Conservation (phyloP, 345 rosid genomes). For the Schrenkiella parvula region DNA sequence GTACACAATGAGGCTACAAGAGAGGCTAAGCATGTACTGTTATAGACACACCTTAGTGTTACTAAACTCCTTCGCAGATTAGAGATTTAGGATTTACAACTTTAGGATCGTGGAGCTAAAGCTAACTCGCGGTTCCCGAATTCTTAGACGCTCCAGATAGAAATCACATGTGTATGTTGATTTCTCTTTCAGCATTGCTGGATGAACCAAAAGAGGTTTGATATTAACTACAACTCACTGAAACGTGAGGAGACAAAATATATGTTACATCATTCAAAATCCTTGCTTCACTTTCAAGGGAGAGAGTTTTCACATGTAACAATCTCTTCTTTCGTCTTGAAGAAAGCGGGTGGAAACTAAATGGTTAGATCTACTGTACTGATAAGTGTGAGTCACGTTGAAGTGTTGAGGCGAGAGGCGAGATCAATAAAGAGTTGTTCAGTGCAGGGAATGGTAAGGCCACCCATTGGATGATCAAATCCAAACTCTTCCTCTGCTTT, state of each 20-base stretch:
- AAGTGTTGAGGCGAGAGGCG: conserved; percentile 22
- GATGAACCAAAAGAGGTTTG: too few relatives aligned
- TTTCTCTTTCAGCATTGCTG: too few relatives aligned
- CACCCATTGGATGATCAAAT: conserved; percentile 4
- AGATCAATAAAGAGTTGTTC: conserved; percentile 40
- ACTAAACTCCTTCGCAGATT: too few relatives aligned
- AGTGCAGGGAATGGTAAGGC: conserved; percentile 46
- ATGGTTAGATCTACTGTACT: not conserved
- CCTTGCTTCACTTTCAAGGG: conserved; percentile 2
- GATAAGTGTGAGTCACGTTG: not conserved
- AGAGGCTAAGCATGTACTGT: not conserved
- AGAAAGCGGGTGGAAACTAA: not conserved
- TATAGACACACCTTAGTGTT: not conserved
- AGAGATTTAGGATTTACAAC: not conserved
- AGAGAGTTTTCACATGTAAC: not conserved
- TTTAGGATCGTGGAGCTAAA: not conserved
- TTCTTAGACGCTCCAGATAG: too few relatives aligned
- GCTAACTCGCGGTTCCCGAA: too few relatives aligned
- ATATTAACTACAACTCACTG: not conserved
- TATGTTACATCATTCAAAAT: not conserved
- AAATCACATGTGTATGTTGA: too few relatives aligned
- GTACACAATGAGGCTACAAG: not conserved
- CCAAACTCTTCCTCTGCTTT: conserved; percentile 21
- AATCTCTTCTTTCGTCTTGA: not conserved
- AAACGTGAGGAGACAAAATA: not conserved